phyloP scores from a whole-genome alignment of 2,329 filamentous ascomycete species.

The Talaromyces sp. region DNA sequence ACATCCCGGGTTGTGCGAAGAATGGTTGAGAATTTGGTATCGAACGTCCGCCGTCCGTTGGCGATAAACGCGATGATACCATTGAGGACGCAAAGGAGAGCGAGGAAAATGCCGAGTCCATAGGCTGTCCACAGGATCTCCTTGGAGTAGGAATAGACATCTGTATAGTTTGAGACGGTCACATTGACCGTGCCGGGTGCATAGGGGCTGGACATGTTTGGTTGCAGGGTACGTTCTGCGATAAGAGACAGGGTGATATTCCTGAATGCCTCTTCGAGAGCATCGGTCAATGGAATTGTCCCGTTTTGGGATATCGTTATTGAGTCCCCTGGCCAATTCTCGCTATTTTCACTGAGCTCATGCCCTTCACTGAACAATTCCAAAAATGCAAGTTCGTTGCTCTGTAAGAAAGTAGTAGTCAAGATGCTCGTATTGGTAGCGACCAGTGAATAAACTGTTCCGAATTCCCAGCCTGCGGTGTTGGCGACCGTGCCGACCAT shows the following conservation, averaged over 20 bases:
- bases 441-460: no score
- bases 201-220: slow-evolving; percentile 1
- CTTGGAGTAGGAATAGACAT: neutral
- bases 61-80: neutral
- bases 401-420: neutral
- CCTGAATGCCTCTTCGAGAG: neutral
- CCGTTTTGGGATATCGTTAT: neutral
- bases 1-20: neutral
- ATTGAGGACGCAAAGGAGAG: neutral
- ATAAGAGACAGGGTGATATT: neutral
- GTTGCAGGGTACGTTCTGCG: neutral
- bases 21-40: neutral
- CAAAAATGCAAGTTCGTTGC: slow-evolving; percentile 1
- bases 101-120: neutral
- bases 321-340: neutral
- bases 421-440: neutral
- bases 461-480: no score
- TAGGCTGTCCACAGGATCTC: neutral
- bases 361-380: neutral
- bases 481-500: no score
- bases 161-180: neutral
- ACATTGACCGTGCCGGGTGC: neutral
- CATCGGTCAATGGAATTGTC: neutral
- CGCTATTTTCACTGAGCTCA: neutral
- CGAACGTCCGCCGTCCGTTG: neutral